A percentile compares a stretch with the other conserved stretches of the same genome.
phyloP scores from a whole-genome alignment of 2,329 filamentous ascomycete species.

The Blastomyces percursus region DNA sequence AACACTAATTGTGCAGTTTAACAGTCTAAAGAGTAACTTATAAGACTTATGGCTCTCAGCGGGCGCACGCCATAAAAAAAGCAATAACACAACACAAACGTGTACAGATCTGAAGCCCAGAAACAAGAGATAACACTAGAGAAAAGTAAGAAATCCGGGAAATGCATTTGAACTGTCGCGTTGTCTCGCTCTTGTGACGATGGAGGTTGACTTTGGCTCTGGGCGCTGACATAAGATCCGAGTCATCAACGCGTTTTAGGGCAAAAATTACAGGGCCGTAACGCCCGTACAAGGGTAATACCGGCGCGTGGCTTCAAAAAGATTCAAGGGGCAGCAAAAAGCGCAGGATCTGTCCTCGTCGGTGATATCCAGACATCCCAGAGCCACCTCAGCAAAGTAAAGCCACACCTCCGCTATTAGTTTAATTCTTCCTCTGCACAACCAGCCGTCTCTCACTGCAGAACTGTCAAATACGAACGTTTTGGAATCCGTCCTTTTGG shows the following conservation, averaged over 20 bases:
- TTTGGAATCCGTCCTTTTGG: neutral
- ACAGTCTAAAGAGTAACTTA: neutral
- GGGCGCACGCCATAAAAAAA: neutral
- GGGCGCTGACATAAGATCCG: neutral
- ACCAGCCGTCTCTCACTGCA: neutral
- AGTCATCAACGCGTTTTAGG: slow-evolving; percentile 2
- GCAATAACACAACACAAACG: neutral
- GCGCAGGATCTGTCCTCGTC: neutral
- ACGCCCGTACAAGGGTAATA: neutral
- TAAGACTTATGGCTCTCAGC: neutral
- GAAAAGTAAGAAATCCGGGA: neutral
- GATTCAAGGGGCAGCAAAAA: neutral
- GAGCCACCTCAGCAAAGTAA: neutral
- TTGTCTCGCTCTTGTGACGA: neutral
- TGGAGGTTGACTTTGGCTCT: neutral
- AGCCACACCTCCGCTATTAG: neutral
- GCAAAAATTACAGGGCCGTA: neutral
- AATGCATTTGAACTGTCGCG: neutral
- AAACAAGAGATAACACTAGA: neutral
- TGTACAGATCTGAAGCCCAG: neutral
- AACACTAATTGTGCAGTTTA: neutral
- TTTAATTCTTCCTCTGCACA: neutral
- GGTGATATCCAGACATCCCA: neutral
- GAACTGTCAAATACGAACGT: neutral
- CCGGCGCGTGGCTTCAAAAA: neutral